Conservation (phyloP, 306 rosid species). For the Casuarina cunninghamiana region DNA sequence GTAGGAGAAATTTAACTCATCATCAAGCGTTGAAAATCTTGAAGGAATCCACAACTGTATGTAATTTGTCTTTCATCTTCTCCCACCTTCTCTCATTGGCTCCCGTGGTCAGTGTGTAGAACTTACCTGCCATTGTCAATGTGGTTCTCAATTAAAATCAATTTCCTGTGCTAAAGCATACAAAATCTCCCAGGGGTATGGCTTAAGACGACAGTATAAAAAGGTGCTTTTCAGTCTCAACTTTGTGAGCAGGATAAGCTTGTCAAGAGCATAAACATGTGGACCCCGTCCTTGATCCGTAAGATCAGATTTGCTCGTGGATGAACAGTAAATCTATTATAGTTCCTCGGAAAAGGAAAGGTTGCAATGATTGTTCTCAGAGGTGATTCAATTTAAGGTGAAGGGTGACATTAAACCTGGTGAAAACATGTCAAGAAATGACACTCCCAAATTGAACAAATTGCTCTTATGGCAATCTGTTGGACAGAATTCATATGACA, state of each 20-base stretch:
- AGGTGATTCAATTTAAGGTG: no score
- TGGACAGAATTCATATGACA: not conserved
- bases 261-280: not conserved
- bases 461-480: not conserved
- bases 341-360: not conserved
- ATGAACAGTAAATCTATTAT: not conserved
- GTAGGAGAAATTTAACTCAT: not conserved
- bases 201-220: no score
- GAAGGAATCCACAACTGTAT: slow-evolving; percentile 74
- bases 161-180: no score
- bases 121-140: slow-evolving; percentile 62
- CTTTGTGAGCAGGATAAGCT: no score
- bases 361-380: not conserved
- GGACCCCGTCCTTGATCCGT: not conserved
- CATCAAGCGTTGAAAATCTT: slow-evolving; percentile 55
- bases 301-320: not conserved
- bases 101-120: slow-evolving; percentile 87
- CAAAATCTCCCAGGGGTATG: no score
- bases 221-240: no score
- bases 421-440: not conserved
- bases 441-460: not conserved
- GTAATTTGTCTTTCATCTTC: slow-evolving; percentile 89
- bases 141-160: not conserved
- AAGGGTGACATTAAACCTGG: not conserved
- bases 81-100: slow-evolving; percentile 95